Evolutionary conservation across 2,329 filamentous ascomycete genomes (phyloP).

Genomic region (Xylariaceae sp.): DNA sequence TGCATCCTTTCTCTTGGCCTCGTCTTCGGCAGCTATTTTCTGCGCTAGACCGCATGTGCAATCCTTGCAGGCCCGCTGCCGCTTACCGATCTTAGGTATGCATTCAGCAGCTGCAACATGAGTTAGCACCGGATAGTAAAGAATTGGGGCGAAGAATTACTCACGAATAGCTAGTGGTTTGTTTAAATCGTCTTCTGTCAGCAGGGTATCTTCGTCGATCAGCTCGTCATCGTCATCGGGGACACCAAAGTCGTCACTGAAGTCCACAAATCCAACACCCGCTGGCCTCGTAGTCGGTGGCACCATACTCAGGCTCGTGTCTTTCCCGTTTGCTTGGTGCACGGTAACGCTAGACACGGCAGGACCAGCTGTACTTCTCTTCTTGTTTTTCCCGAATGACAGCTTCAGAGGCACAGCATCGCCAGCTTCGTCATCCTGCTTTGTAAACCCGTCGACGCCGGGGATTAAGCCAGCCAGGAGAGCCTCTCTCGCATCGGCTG

Average conservation of each 20-base stretch:
- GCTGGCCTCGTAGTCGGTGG: conserved; percentile 48
- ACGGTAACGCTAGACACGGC: conserved; percentile 36
- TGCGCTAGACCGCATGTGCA: conserved; percentile 93
- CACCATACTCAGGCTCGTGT: conserved; percentile 37
- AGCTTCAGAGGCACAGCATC: conserved; percentile 62
- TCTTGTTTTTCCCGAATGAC: conserved; percentile 68
- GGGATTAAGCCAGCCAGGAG: conserved; percentile 80
- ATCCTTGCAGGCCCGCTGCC: conserved; percentile 94
- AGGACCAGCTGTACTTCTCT: conserved; percentile 42
- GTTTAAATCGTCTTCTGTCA: conserved; percentile 83
- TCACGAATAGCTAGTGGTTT: conserved; percentile 79
- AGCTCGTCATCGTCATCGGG: conserved; percentile 76
- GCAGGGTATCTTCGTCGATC: conserved; percentile 86
- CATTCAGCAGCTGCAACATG: conserved; percentile 71
- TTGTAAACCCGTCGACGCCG: conserved; percentile 68
- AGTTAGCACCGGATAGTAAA: conserved; percentile 29
- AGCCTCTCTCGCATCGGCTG: conserved; percentile 70
- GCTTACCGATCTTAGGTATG: conserved; percentile 82
- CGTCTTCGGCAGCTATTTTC: conserved; percentile 83
- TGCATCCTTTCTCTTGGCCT: conserved; percentile 64
- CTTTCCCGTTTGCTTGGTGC: conserved; percentile 45
- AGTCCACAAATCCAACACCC: conserved; percentile 70
- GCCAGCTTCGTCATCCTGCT: conserved; percentile 63
- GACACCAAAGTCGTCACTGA: conserved; percentile 64
- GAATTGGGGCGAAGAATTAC: conserved; percentile 41